Conservation (phyloP, 1,139 yeast genomes). For the Lodderomyces parapsilosis region DNA sequence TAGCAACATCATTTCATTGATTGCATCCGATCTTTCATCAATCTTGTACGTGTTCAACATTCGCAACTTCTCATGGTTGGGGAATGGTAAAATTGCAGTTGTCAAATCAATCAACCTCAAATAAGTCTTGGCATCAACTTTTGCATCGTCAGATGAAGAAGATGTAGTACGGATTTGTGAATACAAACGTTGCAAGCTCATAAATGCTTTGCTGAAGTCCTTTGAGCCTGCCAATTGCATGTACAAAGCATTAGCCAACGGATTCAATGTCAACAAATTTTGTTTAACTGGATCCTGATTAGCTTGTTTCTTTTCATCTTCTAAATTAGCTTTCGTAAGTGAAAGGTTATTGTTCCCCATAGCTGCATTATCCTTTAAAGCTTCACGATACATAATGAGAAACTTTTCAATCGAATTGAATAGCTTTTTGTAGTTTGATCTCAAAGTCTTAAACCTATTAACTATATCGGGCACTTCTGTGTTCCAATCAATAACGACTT, state of each 20-base stretch:
- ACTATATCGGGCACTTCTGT: constrained; percentile 20
- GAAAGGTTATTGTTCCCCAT: constrained; percentile 11
- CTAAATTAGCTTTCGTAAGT: constrained; percentile 10
- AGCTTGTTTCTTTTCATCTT: constrained; percentile 9
- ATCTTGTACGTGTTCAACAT: constrained; percentile 38
- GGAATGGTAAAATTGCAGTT: constrained; percentile 60
- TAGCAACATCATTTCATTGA: constrained; percentile 30
- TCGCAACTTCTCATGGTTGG: constrained; percentile 44
- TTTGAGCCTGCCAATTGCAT: constrained; percentile 51
- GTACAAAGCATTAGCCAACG: constrained; percentile 60
- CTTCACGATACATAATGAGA: constrained; percentile 37
- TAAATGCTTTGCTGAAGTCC: constrained; percentile 43
- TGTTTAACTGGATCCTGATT: constrained; percentile 7
- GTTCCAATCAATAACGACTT: constrained; percentile 29
- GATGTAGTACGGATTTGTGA: constrained; percentile 21
- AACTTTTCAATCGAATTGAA: constrained; percentile 45
- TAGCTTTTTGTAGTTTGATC: constrained; percentile 24
- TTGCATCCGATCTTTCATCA: constrained; percentile 31
- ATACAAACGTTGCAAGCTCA: constrained; percentile 35
- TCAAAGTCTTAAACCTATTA: constrained; percentile 24
- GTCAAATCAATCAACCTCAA: constrained; percentile 52
- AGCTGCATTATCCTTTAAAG: constrained; percentile 16
- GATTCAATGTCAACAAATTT: constrained; percentile 55
- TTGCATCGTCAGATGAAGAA: constrained; percentile 22
- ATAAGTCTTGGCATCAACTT: constrained; percentile 28